Conservation (phyloP, 2,329 filamentous ascomycete species). For the Didymella exigua region DNA sequence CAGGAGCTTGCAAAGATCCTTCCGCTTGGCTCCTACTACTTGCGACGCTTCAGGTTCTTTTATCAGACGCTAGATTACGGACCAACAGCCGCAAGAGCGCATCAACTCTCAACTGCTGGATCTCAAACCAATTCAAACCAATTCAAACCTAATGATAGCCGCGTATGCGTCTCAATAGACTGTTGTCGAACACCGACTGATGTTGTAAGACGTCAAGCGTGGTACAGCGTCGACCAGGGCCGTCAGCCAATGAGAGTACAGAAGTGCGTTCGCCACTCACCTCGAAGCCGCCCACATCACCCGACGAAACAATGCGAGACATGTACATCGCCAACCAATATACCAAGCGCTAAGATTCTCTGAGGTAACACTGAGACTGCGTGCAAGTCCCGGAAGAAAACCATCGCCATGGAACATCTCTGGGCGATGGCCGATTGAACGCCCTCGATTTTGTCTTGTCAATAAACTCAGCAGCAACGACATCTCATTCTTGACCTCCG, state of each 20-base stretch:
- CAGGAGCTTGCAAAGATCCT: slow-evolving; percentile 4
- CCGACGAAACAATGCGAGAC: slow-evolving; percentile 30
- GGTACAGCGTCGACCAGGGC: slow-evolving; percentile 24
- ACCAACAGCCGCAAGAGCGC: too few relatives aligned
- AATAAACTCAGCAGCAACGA: neutral
- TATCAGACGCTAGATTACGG: neutral
- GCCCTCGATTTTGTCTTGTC: neutral
- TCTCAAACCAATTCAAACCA: neutral
- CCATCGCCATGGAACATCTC: neutral
- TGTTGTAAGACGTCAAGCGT: slow-evolving; percentile 35
- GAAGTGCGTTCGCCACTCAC: slow-evolving; percentile 25
- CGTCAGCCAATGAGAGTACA: slow-evolving; percentile 32
- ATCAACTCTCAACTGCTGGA: neutral
- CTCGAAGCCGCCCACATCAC: slow-evolving; percentile 36
- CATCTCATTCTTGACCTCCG: neutral
- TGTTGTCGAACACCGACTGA: slow-evolving; percentile 25
- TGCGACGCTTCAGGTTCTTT: neutral
- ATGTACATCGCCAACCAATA: slow-evolving; percentile 13
- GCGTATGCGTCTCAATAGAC: slow-evolving; percentile 22
- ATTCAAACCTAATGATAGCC: slow-evolving; percentile 6
- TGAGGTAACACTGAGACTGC: neutral
- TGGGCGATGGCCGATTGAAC: neutral
- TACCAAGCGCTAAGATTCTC: slow-evolving; percentile 23
- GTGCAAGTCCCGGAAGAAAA: neutral
- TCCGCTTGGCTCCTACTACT: slow-evolving; percentile 5